phyloP scores from a whole-genome alignment of 768 basidiomycete species.

The Amanita fuliginea region DNA sequence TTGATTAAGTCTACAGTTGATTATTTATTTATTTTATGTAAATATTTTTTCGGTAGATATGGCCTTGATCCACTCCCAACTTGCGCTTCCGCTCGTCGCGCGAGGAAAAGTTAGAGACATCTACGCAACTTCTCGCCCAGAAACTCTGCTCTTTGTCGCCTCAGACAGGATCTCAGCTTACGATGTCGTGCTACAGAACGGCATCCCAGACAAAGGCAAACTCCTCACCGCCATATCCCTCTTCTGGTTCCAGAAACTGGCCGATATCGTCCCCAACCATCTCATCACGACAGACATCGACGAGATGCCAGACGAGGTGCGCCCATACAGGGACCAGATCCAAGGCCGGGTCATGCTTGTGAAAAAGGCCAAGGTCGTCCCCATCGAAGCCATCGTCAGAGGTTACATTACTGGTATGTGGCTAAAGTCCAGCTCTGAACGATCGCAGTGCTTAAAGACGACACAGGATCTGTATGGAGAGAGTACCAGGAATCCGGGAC shows the following conservation, averaged over 20 bases:
- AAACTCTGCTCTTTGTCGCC: constrained; percentile 83
- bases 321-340: constrained; percentile 64
- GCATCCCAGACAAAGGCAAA: constrained; percentile 89
- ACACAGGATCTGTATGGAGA: constrained; percentile 83
- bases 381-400: constrained; percentile 91
- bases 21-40: too few species aligned
- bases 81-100: constrained; percentile 61
- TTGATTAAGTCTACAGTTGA: too few species aligned
- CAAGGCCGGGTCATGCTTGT: constrained; percentile 89
- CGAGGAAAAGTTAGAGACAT: constrained; percentile 96
- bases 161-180: constrained; percentile 95
- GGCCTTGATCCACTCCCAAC: constrained; percentile 42
- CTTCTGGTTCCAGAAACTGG: constrained; percentile 90
- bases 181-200: constrained; percentile 91
- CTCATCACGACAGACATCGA: constrained; percentile 68
- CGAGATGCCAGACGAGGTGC: constrained; percentile 75
- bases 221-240: constrained; percentile 83
- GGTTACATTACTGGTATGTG: constrained; percentile 86
- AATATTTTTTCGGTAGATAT: too few species aligned
- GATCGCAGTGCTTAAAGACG: too few species aligned
- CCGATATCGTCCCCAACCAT: constrained; percentile 78
- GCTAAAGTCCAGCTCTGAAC: neutral
- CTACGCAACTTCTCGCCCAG: constrained; percentile 62
- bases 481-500: constrained; percentile 87
- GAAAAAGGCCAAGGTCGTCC: constrained; percentile 76